Evolutionary conservation across 495 filamentous ascomycete genomes (phyloP).

Genomic region (Rhypophila decipiens): DNA sequence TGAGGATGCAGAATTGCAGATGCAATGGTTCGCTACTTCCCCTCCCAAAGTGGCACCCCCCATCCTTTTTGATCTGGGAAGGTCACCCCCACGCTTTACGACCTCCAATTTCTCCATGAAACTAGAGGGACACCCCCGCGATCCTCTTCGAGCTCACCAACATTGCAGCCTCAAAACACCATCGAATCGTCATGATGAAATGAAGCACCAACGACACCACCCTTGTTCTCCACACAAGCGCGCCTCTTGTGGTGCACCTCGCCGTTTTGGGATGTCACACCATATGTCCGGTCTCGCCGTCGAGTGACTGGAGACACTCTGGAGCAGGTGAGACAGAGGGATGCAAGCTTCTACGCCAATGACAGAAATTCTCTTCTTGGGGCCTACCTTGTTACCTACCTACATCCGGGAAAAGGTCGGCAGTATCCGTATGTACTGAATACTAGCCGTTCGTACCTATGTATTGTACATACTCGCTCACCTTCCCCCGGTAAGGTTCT

Average conservation of each 20-base stretch:
- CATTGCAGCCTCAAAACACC: not conserved
- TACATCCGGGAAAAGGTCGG: no score
- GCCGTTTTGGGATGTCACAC: conserved; percentile 8
- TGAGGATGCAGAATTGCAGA: not conserved
- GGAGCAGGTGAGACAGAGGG: not conserved
- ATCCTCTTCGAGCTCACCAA: not conserved
- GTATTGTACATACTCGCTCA: not conserved
- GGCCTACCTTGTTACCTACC: no score
- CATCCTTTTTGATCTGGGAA: conserved; percentile 6
- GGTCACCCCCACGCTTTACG: conserved; percentile 21
- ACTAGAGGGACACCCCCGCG: conserved; percentile 4
- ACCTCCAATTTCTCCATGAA: conserved; percentile 19
- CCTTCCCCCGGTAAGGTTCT: not conserved
- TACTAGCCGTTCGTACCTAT: not conserved
- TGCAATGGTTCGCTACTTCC: conserved; percentile 1
- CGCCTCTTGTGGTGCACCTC: not conserved
- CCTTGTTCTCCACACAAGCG: not conserved
- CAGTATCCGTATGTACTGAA: not conserved
- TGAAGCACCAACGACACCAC: not conserved
- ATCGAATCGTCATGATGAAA: conserved; percentile 1
- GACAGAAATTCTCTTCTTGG: not conserved
- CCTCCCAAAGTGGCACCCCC: conserved; percentile 6
- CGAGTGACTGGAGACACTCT: not conserved
- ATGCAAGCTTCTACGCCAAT: not conserved
- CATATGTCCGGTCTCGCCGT: conserved; percentile 18